A percentile compares a stretch with the other conserved stretches of the same genome.
Conservation (phyloP, 2,329 filamentous ascomycete species). For the Chrysosporium keratinophilum region DNA sequence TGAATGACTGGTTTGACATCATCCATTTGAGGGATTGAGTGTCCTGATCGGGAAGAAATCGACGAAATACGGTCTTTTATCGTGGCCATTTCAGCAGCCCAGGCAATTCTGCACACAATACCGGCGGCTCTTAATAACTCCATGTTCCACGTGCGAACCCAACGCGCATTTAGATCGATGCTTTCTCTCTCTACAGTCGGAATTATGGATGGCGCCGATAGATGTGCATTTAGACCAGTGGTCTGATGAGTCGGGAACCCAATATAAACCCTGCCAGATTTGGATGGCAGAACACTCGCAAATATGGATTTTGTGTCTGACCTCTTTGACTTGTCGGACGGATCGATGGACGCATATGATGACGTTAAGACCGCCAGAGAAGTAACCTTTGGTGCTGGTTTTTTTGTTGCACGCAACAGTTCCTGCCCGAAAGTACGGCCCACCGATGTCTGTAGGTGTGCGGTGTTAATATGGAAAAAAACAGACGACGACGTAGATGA, state of each 20-base stretch:
- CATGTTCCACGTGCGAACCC: constrained; percentile 89
- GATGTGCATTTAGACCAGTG: constrained; percentile 83
- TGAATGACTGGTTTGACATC: constrained; percentile 60
- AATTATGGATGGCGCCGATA: constrained; percentile 91
- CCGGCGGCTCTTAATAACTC: constrained; percentile 87
- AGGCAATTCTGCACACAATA: constrained; percentile 79
- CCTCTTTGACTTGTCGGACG: constrained; percentile 46
- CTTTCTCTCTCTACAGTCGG: constrained; percentile 95
- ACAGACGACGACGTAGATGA: constrained; percentile 64
- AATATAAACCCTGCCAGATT: constrained; percentile 88
- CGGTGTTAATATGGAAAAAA: constrained; percentile 79
- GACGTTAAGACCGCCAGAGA: constrained; percentile 81
- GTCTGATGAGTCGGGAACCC: constrained; percentile 97
- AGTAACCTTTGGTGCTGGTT: constrained; percentile 81
- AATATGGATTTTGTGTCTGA: constrained; percentile 57
- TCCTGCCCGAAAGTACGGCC: constrained; percentile 64
- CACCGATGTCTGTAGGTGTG: constrained; percentile 67
- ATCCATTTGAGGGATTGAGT: constrained; percentile 49
- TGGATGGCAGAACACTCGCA: constrained; percentile 76
- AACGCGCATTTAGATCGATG: constrained; percentile 90
- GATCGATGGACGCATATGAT: constrained; percentile 70
- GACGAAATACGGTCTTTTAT: constrained; percentile 52
- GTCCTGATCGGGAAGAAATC: constrained; percentile 32
- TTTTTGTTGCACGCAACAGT: constrained; percentile 91
- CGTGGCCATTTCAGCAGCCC: constrained; percentile 73